Evolutionary conservation across 495 filamentous ascomycete species (phyloP), one percentile per base, ranked within the genome.

Genomic region (Lophium mytilinum): DNA sequence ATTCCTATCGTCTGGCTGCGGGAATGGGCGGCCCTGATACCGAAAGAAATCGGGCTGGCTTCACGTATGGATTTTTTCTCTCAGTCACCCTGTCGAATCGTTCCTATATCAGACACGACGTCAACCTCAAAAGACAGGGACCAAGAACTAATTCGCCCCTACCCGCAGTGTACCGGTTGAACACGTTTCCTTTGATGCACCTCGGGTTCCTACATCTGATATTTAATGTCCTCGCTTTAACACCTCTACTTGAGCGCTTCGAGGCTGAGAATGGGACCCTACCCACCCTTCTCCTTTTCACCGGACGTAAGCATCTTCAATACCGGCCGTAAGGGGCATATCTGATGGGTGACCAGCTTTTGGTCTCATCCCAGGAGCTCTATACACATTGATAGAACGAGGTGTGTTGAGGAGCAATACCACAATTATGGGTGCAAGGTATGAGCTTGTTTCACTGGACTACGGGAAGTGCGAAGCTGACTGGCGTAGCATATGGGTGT

Each of bases 211-310:
- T 94, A 56, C 93, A 97, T 68, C 74, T 83, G 46, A 60, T 92
- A 33, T 68, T 96, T 63, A 96, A 96, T 71, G 66, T 86, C 41
- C 15, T 95, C 46, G 85, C 90, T 4, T 71, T 96, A 56, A 83
- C 83, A 10, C 93, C 93, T 14, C 73, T 98, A 46, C 67, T 97
- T 60, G 91, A 96, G 70, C 79, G 90, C 46, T 98, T 97, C 68
- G 93, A 98, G 72, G 76, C 82, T n/a, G 92, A 95, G 66, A 79
- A 93, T 73, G 93, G 93, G 24, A 96, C 91, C n/a, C 74, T 96
- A 62, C 85, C 86, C 24, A 82, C 89, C 17, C 64, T 92, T 47
- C 80, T 87, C 37, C 76, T 97, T 63, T 94, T 97, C 69, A 77
- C 90, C 60, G 94, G 93, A 49, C 89, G 90, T 95, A 77, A 76